phyloP scores from a whole-genome alignment of 2,329 filamentous ascomycete genomes.

The Alternaria viburni region DNA sequence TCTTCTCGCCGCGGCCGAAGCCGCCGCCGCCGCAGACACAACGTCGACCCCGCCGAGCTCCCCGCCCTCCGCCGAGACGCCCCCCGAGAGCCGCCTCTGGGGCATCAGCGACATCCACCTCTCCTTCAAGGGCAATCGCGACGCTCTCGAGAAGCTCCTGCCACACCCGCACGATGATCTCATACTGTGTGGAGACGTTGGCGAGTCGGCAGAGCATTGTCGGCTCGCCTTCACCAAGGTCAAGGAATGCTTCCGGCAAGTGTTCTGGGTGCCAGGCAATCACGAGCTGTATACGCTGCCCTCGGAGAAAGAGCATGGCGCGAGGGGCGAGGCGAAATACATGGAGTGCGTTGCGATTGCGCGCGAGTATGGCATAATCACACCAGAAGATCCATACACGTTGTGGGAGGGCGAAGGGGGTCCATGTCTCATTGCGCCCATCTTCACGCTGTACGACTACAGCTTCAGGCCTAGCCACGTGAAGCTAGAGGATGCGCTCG shows the following conservation, averaged over 20 bases:
- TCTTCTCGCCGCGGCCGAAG: constrained; percentile 28
- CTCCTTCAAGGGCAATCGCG: constrained; percentile 54
- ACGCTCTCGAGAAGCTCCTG: constrained; percentile 51
- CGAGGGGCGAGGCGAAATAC: constrained; percentile 62
- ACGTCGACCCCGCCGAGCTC: constrained; percentile 12
- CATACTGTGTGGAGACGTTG: constrained; percentile 54
- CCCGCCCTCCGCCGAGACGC: constrained; percentile 15
- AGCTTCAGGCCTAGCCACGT: constrained; percentile 61
- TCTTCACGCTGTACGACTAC: constrained; percentile 68
- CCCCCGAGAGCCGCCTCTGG: constrained; percentile 44
- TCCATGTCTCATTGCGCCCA: constrained; percentile 59
- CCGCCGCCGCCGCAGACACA: constrained; percentile 9
- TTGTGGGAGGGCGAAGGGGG: constrained; percentile 61
- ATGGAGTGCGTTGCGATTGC: constrained; percentile 61
- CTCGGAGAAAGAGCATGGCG: constrained; percentile 43
- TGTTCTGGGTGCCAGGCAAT: constrained; percentile 65
- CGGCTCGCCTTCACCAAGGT: constrained; percentile 47
- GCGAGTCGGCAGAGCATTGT: constrained; percentile 44
- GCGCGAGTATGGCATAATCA: constrained; percentile 59
- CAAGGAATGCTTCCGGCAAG: constrained; percentile 52
- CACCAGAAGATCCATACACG: constrained; percentile 63
- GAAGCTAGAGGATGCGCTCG: constrained; percentile 55
- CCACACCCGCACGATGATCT: constrained; percentile 52
- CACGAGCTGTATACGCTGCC: constrained; percentile 64
- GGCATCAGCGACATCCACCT: constrained; percentile 57